Base-by-base conservation (phyloP, 441 rosid species). In the Arabidopsis lyrata region DNA sequence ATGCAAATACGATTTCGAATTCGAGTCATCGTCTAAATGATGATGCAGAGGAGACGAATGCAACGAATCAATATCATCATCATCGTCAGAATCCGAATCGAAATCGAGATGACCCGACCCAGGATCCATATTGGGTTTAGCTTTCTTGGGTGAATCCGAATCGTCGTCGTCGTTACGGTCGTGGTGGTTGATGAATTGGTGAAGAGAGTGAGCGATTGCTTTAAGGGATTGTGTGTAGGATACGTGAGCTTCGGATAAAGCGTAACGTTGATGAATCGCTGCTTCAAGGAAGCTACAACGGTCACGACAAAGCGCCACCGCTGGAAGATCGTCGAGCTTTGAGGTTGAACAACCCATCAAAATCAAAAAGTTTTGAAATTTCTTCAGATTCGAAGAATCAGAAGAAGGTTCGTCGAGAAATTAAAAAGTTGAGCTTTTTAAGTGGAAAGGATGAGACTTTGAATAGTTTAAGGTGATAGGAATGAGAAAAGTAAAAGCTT, bases 321-420 rank as follows among this genome's bases (percentile, higher is more conserved):
- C 99, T n/a, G 96, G 97, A 5, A 87, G 93, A 81, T 92, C 97
- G 70, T 95, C 97, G 34, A 86, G 83, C 85, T 92, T 95, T 5
- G 99, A 95, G 56, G 76, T 77, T n/a, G 92, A 50, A 67, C 98
- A 95, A 49, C 98, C 99, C 98, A 95, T 70, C 9, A 59, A 48
- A 56, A 36, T 29, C 22, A 11, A n/a, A 3, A 11, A n/a, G 1
- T 1, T 48, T 5, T 42, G 42, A 38, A 7, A 42, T 35, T 24
- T 6, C 3, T 14, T 39, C 14, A 32, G 73, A 32, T 75, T 67
- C 68, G 39, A 42, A 75, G 69, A 68, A 59, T 68, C 74, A 16
- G 71, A 4, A 53, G 12, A 63, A 5, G n/a, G n/a, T n/a, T n/a
- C n/a, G n/a, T n/a, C n/a, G n/a, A n/a, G n/a, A n/a, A n/a, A n/a